phyloP scores from a whole-genome alignment of 192 early-diverging fungal species.

The Umbelopsis isabellina region DNA sequence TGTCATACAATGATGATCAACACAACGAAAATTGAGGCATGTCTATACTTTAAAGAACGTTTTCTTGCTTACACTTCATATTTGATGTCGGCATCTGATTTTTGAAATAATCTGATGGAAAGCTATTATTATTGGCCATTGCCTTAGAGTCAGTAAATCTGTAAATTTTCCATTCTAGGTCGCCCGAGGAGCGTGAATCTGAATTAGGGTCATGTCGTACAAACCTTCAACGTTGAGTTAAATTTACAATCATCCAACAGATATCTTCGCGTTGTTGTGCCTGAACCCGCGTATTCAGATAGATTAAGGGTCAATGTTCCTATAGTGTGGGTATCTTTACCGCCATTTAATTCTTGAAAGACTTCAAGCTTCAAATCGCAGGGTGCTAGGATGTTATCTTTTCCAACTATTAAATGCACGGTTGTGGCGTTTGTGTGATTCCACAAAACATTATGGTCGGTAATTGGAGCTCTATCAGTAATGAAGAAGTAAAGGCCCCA shows the following conservation, averaged over 20 bases:
- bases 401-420: conserved; percentile 67
- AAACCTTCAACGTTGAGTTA: conserved; percentile 80
- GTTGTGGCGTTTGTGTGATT: conserved; percentile 54
- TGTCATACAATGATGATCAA: conserved; percentile 18
- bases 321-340: conserved; percentile 58
- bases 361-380: conserved; percentile 75
- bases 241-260: conserved; percentile 74
- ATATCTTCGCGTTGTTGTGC: conserved; percentile 55
- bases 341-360: conserved; percentile 62
- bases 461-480: conserved; percentile 47
- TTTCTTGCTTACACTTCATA: conserved; percentile 35
- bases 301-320: conserved; percentile 77
- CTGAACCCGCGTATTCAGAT: conserved; percentile 72
- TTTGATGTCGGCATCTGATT: conserved; percentile 19
- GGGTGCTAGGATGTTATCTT: conserved; percentile 73
- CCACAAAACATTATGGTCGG: conserved; percentile 67
- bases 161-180: conserved; percentile 2
- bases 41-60: no score
- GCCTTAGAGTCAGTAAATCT: background rate
- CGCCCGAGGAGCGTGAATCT: background rate
- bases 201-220: conserved; percentile 12
- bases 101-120: conserved; percentile 40
- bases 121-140: conserved; percentile 35
- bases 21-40: background rate
- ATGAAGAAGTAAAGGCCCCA: background rate